Conservation (phyloP, 179 eudicot genomes). For the Amaranthus tricolor region DNA sequence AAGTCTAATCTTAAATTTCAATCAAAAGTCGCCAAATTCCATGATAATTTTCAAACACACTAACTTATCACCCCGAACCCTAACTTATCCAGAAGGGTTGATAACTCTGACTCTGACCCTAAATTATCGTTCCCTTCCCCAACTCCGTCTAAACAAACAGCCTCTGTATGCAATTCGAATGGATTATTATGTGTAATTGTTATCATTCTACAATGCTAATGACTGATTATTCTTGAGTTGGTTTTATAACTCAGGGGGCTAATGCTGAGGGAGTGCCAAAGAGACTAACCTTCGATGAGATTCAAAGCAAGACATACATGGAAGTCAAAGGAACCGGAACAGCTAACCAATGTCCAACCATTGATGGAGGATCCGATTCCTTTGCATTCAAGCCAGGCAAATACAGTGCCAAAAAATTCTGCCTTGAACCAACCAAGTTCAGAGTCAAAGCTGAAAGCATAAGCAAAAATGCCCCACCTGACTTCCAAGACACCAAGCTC, state of each 20-base stretch:
- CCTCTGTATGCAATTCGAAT: too few relatives aligned
- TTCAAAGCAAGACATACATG: constrained; percentile 93
- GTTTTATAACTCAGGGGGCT: constrained; percentile 60
- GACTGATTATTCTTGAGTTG: not conserved
- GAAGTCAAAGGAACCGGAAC: constrained; percentile 98
- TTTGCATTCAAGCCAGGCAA: constrained; percentile 94
- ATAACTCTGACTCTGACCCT: too few relatives aligned
- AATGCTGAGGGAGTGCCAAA: constrained; percentile 81
- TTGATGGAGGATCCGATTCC: constrained; percentile 57
- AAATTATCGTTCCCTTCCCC: too few relatives aligned
- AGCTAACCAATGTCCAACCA: constrained; percentile 97
- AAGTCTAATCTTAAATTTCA: too few relatives aligned
- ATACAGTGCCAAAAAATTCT: constrained; percentile 85
- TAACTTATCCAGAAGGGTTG: too few relatives aligned
- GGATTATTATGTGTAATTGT: too few relatives aligned
- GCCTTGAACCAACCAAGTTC: constrained; percentile 94
- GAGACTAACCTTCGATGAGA: constrained; percentile 84
- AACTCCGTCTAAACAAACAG: too few relatives aligned
- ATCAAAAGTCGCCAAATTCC: too few relatives aligned
- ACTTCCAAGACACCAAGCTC: constrained; percentile 95
- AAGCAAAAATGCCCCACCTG: constrained; percentile 71
- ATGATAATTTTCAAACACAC: too few relatives aligned
- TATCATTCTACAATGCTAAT: too few relatives aligned
- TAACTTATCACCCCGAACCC: too few relatives aligned
- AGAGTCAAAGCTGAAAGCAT: constrained; percentile 87